Base-by-base conservation (phyloP, 1,284 basidiomycete species). In the Tilletia walkeri region DNA sequence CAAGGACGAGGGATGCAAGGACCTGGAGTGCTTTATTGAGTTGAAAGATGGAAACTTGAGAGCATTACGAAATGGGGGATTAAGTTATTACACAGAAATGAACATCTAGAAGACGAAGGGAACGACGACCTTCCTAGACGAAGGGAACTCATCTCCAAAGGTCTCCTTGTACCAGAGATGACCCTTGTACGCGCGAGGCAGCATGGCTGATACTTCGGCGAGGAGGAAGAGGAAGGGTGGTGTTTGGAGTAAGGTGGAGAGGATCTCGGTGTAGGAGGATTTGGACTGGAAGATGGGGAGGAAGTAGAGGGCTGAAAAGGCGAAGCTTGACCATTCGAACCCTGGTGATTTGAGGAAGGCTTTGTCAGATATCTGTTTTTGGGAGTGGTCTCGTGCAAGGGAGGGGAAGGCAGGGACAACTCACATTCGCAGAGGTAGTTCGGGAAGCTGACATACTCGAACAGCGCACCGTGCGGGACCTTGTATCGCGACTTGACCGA, bases 371-470 rank as follows among this genome's bases (percentile, higher is more conserved):
- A 50, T 48, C 24, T 30, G 24, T 30, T 2, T 30, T 30, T 30
- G 41, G 41, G 41, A 3, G 41, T 45, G 41, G 41, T 9, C 14
- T 9, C 9, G 14, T 14, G 41, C 14, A 45, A 14, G 41, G 41
- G 41, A 59, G 39, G 20, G 20, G 12, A 14, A 36, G 67, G 47
- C 24, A 48, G 59, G 50, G n/a, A 18, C 10, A 3, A 78, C 79
- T 72, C 69, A 81, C 86, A 96, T 84, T 95, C 94, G 84, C 91
- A 93, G 66, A 94, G 86, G 84, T 96, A 96, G 85, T 96, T 94
- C 1, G 94, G 94, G 84, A 90, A 95, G n/a, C 92, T 93, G 75
- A 96, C 87, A 80, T 88, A 89, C 65, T 84, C 80, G 86, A 92
- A 96, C 41, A 95, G 85, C 3, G 89, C 89, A 0, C 93, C 94